Conservation (phyloP, 2,329 filamentous ascomycete species). For the Colletotrichum gigasporum region DNA sequence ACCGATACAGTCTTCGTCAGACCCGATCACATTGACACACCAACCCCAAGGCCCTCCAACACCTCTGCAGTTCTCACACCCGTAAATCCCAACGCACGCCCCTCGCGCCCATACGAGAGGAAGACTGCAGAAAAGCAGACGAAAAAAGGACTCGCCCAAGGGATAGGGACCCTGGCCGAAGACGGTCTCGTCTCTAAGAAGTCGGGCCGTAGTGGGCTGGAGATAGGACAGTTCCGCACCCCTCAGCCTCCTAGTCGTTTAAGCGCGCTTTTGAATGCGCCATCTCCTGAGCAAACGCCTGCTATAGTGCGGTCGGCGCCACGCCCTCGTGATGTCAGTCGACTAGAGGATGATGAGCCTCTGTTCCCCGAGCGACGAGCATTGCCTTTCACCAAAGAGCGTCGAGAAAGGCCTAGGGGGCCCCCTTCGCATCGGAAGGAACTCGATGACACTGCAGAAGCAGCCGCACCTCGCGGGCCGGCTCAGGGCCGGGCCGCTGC, state of each 20-base stretch:
- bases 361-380: slow-evolving; percentile 51
- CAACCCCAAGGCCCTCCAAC: slow-evolving; percentile 33
- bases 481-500: not conserved
- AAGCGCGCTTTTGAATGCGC: slow-evolving; percentile 44
- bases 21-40: slow-evolving; percentile 21
- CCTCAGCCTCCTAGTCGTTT: slow-evolving; percentile 41
- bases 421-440: slow-evolving; percentile 5
- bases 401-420: slow-evolving; percentile 22
- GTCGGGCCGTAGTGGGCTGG: slow-evolving; percentile 19
- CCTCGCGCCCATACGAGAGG: slow-evolving; percentile 34
- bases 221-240: slow-evolving; percentile 26
- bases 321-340: slow-evolving; percentile 33
- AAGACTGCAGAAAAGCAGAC: slow-evolving; percentile 30
- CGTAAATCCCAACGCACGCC: slow-evolving; percentile 45
- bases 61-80: slow-evolving; percentile 46
- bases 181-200: slow-evolving; percentile 50
- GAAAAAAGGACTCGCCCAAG: slow-evolving; percentile 42
- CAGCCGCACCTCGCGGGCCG: not conserved
- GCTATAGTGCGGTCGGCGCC: slow-evolving; percentile 38
- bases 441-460: not conserved
- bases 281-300: slow-evolving; percentile 35
- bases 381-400: slow-evolving; percentile 49
- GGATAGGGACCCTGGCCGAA: slow-evolving; percentile 57
- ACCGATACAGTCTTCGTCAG: slow-evolving; percentile 15
- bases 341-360: slow-evolving; percentile 35